Conservation (phyloP, 2,329 filamentous ascomycete genomes). For the Zymoseptoria ardabiliae region DNA sequence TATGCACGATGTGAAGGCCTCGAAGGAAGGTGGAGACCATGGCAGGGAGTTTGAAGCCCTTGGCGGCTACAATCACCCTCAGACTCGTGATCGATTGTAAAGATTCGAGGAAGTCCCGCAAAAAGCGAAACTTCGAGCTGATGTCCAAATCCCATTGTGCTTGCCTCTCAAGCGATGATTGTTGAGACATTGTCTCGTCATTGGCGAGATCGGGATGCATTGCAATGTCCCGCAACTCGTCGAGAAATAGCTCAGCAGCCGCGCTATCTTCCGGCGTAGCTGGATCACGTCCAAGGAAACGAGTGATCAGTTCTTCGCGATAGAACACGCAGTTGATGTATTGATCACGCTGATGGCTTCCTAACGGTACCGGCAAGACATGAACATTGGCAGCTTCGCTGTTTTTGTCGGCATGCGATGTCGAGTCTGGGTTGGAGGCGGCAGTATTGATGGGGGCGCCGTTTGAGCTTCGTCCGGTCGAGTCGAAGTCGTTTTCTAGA, state of each 20-base stretch:
- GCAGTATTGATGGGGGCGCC: neutral
- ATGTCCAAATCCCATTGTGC: slow-evolving; percentile 29
- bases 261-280: slow-evolving; percentile 11
- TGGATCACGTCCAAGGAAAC: slow-evolving; percentile 16
- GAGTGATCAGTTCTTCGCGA: slow-evolving; percentile 18
- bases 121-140: slow-evolving; percentile 33
- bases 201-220: slow-evolving; percentile 32
- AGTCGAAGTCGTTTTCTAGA: slow-evolving; percentile 3
- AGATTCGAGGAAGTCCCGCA: slow-evolving; percentile 26
- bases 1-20: slow-evolving; percentile 16
- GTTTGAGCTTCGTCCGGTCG: neutral
- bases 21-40: slow-evolving; percentile 30
- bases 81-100: slow-evolving; percentile 18
- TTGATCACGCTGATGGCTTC: slow-evolving; percentile 26
- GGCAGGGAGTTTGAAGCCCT: slow-evolving; percentile 22
- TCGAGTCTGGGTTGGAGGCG: neutral
- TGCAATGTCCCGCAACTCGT: slow-evolving; percentile 20
- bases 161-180: slow-evolving; percentile 19
- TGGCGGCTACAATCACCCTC: slow-evolving; percentile 26
- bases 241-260: slow-evolving; percentile 22
- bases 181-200: slow-evolving; percentile 24
- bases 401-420: slow-evolving; percentile 5
- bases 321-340: slow-evolving; percentile 23
- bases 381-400: slow-evolving; percentile 15
- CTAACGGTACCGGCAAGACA: slow-evolving; percentile 24